phyloP scores from a whole-genome alignment of 1,284 basidiomycete genomes.

The Anthracocystis panici-leucophaei region DNA sequence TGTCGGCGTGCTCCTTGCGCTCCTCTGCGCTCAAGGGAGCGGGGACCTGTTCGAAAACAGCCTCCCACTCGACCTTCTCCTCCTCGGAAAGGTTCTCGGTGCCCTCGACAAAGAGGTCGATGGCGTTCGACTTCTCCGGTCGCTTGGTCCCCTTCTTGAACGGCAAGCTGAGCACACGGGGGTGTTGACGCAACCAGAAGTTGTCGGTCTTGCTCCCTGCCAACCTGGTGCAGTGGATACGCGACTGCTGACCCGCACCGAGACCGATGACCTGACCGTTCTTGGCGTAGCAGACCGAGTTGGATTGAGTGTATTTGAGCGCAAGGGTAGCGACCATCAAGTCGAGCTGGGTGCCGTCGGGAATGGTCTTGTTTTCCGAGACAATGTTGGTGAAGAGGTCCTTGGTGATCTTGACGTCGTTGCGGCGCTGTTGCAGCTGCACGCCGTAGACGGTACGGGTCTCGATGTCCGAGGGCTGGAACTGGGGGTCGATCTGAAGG shows the following conservation, averaged over 20 bases:
- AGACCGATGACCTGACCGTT: slow-evolving; percentile 94
- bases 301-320: slow-evolving; percentile 98
- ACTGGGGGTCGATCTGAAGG: slow-evolving; percentile 73
- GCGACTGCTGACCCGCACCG: slow-evolving; percentile 97
- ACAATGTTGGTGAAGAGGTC: slow-evolving; percentile 89
- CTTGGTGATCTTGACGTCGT: slow-evolving; percentile 87
- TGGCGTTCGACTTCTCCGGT: slow-evolving; percentile 97
- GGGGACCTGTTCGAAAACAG: slow-evolving; percentile 83
- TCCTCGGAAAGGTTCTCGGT: slow-evolving; percentile 68
- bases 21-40: slow-evolving; percentile 79
- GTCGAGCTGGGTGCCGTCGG: slow-evolving; percentile 62
- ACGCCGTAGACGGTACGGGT: slow-evolving; percentile 96
- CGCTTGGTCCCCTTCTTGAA: slow-evolving; percentile 99
- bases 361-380: slow-evolving; percentile 81
- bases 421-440: slow-evolving; percentile 88
- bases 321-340: slow-evolving; percentile 82
- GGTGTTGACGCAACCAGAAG: slow-evolving; percentile 98
- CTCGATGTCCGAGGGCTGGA: slow-evolving; percentile 74
- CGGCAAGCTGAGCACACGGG: slow-evolving; percentile 86
- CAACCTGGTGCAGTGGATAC: slow-evolving; percentile 98
- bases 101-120: slow-evolving; percentile 94
- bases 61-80: slow-evolving; percentile 92
- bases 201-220: slow-evolving; percentile 98
- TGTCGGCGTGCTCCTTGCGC: slow-evolving; percentile 71
- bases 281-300: slow-evolving; percentile 96